Base-by-base conservation (phyloP, 352 stramenopile species). In the Stephanocyclus meneghinianus region DNA sequence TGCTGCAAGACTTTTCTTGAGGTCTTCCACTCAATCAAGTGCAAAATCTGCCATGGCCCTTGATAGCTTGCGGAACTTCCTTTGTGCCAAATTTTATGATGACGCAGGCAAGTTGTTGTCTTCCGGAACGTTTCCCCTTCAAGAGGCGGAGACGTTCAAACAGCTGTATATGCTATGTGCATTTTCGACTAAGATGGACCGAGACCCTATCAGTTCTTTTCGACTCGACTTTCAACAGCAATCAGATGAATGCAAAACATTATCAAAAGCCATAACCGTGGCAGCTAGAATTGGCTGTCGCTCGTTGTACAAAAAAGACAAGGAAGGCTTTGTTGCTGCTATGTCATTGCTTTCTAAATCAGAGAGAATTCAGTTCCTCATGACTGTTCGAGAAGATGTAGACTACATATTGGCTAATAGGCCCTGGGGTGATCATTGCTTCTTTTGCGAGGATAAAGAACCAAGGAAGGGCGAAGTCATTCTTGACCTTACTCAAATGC, bases 1-100 rank as follows among this genome's bases (percentile, higher is more conserved):
- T 68, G 78, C 78, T 18, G 73, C 29, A 37, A 74, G 51, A n/a
- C 32, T 84, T 18, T 80, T 78, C 53, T 67, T 37, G 26, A 62
- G 53, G 53, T 57, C 21, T 18, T 62, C 29, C 4, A 18, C 9
- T 16, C 9, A 10, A 10, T 62, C 10, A 18, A 50, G 16, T 50
- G 16, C 44, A 42, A 42, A 32, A 35, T 62, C 53, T 4, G 47
- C 6, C 10, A 47, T 77, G 37, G 51, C 55, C 10, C 13, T 74
- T 5, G 53, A 65, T 48, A 37, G 50, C 32, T 74, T 74, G 16
- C 35, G 66, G 7, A 74, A 74, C 26, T 66, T 48, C 59, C 9
- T n/a, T 21, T 77, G 70, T 61, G 57, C 70, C 32, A 47, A 30
- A 18, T 16, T 64, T 35, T 71, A 77, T n/a, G 59, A 62, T 11